These are phyloP conservation scores for Botrytis squamosa DNA, from an alignment of 2,329 filamentous ascomycete genomes.

Conservation along the genomic window DNA sequence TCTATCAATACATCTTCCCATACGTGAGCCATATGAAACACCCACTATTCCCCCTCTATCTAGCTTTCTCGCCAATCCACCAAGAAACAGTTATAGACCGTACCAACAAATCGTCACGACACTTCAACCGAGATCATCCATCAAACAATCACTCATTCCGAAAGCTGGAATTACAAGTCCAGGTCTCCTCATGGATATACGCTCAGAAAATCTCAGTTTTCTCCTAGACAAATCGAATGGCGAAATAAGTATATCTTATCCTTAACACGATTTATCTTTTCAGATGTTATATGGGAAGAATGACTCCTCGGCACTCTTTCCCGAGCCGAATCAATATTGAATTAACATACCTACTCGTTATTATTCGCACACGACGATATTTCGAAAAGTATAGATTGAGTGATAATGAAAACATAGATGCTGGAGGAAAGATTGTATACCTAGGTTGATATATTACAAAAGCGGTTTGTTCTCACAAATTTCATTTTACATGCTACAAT, in stretches of 20 bases:
- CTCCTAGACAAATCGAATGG: background rate
- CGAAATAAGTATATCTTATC: background rate
- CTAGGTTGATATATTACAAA: background rate
- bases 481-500: background rate
- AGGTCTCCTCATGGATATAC: background rate
- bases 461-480: background rate
- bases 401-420: background rate
- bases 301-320: background rate
- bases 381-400: background rate
- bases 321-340: background rate
- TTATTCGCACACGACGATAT: too few species aligned
- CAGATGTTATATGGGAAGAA: background rate
- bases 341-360: background rate
- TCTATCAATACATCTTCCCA: too few species aligned
- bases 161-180: background rate
- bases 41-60: too few species aligned
- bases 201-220: background rate
- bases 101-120: background rate
- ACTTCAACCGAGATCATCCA: too few species aligned
- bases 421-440: background rate
- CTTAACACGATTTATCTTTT: background rate
- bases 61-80: too few species aligned
- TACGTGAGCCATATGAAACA: too few species aligned
- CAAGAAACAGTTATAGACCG: too few species aligned
- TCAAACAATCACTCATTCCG: background rate